These are phyloP conservation scores for Arachis monticola DNA, from an alignment of 331 rosid species.

Conservation along the genomic window DNA sequence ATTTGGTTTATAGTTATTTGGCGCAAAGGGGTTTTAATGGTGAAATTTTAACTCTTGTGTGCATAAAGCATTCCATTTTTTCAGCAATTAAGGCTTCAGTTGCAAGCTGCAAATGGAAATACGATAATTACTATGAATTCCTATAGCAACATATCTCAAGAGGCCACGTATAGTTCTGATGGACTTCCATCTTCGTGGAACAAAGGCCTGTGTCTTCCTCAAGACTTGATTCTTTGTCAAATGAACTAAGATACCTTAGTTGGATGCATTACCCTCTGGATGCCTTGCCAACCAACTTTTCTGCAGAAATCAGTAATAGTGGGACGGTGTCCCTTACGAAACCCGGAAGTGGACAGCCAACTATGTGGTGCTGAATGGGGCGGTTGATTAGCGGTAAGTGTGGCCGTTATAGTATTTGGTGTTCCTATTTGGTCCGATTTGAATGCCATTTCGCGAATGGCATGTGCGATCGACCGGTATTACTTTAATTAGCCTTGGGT, in stretches of 20 bases:
- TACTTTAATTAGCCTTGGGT: too few relatives aligned
- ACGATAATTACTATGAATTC: constrained; percentile 7
- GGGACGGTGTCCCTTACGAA: background rate
- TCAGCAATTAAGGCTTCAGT: background rate
- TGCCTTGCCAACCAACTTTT: constrained; percentile 35
- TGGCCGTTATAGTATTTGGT: too few relatives aligned
- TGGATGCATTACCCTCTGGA: constrained; percentile 13
- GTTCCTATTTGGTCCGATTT: too few relatives aligned
- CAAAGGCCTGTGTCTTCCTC: background rate
- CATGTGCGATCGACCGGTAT: too few relatives aligned
- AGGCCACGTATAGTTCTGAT: background rate
- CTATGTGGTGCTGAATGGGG: too few relatives aligned
- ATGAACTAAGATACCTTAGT: constrained; percentile 11
- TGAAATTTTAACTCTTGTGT: too few relatives aligned
- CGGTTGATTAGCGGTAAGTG: too few relatives aligned
- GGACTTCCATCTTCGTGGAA: background rate
- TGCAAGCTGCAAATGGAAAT: constrained; percentile 44
- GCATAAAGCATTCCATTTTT: too few relatives aligned
- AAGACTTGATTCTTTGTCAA: constrained; percentile 14
- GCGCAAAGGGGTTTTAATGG: too few relatives aligned
- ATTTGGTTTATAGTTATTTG: too few relatives aligned
- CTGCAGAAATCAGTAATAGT: constrained; percentile 16
- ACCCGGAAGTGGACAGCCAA: too few relatives aligned
- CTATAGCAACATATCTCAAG: background rate
- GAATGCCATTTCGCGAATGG: too few relatives aligned